Percentiles rank a stretch among this genome's conserved stretches.
Conservation (phyloP, 352 stramenopile species). For the Globisporangium cylindrosporum region DNA sequence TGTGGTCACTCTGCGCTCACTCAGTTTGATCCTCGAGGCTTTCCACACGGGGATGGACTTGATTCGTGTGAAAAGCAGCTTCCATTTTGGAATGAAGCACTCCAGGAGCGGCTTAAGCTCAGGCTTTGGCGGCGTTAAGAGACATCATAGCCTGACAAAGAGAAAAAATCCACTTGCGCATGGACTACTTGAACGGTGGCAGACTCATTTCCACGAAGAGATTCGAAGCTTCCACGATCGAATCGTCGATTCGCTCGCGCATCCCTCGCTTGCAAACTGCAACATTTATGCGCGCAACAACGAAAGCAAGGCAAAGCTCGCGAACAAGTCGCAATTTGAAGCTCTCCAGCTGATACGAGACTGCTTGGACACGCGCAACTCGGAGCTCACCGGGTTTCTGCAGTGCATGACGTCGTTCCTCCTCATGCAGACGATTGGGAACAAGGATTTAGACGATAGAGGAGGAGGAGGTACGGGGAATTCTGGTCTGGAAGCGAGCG, state of each 20-base stretch:
- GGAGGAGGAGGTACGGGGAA: not conserved
- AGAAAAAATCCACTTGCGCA: not conserved
- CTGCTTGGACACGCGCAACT: not conserved
- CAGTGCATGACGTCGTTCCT: slow-evolving; percentile 20
- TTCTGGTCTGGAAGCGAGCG: not conserved
- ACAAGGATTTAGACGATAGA: not conserved
- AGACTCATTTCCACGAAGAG: slow-evolving; percentile 27
- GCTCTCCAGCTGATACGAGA: not conserved
- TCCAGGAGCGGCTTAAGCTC: not conserved
- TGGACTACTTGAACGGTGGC: slow-evolving; percentile 29
- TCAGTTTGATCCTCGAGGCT: slow-evolving; percentile 24
- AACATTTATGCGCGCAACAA: slow-evolving; percentile 16
- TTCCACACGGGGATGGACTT: slow-evolving; percentile 23
- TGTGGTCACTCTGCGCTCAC: slow-evolving; percentile 17
- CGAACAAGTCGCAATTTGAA: slow-evolving; percentile 7
- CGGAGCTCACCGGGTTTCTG: not conserved
- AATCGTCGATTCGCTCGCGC: slow-evolving; percentile 5
- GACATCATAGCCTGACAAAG: not conserved
- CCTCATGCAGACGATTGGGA: slow-evolving; percentile 13
- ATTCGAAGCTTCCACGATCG: slow-evolving; percentile 21
- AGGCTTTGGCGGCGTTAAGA: not conserved
- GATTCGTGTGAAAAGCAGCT: slow-evolving; percentile 27
- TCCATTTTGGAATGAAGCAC: slow-evolving; percentile 20
- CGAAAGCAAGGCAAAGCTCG: slow-evolving; percentile 12
- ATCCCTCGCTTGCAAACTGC: not conserved